Evolutionary conservation across 768 basidiomycete genomes (phyloP).

Genomic region (Hypholoma fasciculare): DNA sequence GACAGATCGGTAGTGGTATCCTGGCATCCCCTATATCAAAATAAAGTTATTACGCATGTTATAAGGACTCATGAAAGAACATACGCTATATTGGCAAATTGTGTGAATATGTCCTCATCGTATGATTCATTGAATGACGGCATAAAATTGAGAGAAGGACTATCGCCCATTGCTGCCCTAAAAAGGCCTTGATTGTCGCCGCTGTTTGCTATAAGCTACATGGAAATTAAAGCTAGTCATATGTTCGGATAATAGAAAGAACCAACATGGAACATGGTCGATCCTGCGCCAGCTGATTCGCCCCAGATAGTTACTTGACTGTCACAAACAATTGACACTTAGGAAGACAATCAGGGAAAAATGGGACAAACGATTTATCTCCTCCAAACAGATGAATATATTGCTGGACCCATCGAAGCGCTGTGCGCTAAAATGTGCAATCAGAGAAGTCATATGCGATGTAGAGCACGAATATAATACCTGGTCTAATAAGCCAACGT

Average conservation of each 20-base stretch:
- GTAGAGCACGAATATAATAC: conserved; percentile 17
- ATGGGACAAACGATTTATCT: conserved; percentile 27
- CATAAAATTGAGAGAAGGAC: conserved; percentile 38
- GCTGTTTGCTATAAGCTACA: conserved; percentile 37
- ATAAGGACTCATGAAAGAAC: conserved; percentile 5
- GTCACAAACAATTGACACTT: not conserved
- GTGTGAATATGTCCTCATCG: conserved; percentile 32
- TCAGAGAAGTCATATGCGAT: not conserved
- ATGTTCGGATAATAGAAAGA: not conserved
- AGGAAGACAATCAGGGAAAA: not conserved
- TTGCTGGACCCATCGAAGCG: conserved; percentile 36
- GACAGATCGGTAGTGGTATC: conserved; percentile 21
- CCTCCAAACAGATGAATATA: conserved; percentile 39
- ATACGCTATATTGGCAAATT: conserved; percentile 37
- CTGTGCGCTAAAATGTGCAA: conserved; percentile 25
- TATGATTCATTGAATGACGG: conserved; percentile 33
- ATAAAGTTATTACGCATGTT: not conserved
- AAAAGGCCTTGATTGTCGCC: conserved; percentile 39
- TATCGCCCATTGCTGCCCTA: conserved; percentile 43
- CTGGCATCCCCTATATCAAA: conserved; percentile 25
- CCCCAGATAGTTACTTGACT: conserved; percentile 45
- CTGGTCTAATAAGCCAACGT: conserved; percentile 42
- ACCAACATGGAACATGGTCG: conserved; percentile 40
- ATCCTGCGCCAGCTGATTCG: conserved; percentile 41
- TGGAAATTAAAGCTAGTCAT: not conserved